Evolutionary conservation across 2,329 filamentous ascomycete species (phyloP).

Genomic region (Colletotrichum ledebouriae): DNA sequence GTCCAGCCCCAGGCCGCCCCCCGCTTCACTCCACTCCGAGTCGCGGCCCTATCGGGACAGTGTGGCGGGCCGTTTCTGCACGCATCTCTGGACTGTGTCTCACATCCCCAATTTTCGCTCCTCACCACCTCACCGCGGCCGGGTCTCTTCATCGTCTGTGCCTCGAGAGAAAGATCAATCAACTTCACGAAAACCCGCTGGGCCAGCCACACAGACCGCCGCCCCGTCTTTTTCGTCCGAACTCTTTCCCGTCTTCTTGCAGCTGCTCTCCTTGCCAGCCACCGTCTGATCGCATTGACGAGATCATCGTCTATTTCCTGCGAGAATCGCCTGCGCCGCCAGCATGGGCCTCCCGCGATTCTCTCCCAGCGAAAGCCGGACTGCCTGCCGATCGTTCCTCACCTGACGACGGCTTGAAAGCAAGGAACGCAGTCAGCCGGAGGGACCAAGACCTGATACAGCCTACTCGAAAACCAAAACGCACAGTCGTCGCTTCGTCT

Average conservation of each 20-base stretch:
- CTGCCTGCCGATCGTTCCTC: conserved; percentile 14
- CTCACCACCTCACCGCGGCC: not conserved
- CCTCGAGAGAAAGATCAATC: not conserved
- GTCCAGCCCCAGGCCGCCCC: too few relatives aligned
- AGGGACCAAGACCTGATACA: conserved; percentile 34
- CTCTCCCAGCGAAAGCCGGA: not conserved
- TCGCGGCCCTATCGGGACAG: not conserved
- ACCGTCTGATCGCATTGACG: conserved; percentile 20
- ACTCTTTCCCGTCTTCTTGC: not conserved
- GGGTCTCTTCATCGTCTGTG: too few relatives aligned
- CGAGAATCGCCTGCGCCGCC: not conserved
- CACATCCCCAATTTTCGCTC: not conserved
- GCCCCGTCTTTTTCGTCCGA: conserved; percentile 17
- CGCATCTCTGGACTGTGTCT: not conserved
- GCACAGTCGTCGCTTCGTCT: conserved; percentile 14
- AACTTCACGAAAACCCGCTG: not conserved
- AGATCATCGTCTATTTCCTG: not conserved
- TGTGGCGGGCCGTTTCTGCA: not conserved
- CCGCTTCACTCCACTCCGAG: too few relatives aligned
- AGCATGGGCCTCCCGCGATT: conserved; percentile 25
- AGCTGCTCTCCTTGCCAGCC: conserved; percentile 24
- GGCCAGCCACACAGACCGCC: conserved; percentile 13
- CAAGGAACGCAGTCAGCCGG: not conserved
- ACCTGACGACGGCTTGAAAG: conserved; percentile 10
- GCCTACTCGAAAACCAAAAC: conserved; percentile 15